Evolutionary conservation across 1,139 yeast species (phyloP).

Genomic region (Kodamaea sp.): DNA sequence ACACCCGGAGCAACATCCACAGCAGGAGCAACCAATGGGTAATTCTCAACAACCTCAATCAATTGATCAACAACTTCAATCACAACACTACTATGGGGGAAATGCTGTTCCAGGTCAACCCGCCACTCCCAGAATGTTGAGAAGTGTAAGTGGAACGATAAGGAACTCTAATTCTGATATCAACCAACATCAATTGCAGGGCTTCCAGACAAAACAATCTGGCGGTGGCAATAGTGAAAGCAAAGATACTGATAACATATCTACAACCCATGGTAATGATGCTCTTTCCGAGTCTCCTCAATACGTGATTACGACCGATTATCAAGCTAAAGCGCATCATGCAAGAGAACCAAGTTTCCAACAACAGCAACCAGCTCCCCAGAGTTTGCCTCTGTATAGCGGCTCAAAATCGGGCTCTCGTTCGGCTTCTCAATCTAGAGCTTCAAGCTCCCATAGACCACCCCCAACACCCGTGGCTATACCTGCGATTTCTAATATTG

Average conservation of each 20-base stretch:
- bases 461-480: conserved; percentile 5
- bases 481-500: not conserved
- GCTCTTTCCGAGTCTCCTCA: conserved; percentile 10
- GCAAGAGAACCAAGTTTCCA: conserved; percentile 22
- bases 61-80: conserved; percentile 1
- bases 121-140: conserved; percentile 77
- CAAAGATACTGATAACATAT: too few relatives aligned
- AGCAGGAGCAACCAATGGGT: not conserved
- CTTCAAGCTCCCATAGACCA: conserved; percentile 6
- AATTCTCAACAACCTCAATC: not conserved
- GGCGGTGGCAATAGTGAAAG: too few relatives aligned
- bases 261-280: not conserved
- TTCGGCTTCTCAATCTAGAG: not conserved
- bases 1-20: not conserved
- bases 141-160: conserved; percentile 47
- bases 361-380: conserved; percentile 3
- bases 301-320: conserved; percentile 3
- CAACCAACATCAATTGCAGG: conserved; percentile 4
- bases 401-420: not conserved
- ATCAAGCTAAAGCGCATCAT: conserved; percentile 13
- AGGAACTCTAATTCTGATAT: conserved; percentile 20
- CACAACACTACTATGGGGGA: not conserved
- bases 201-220: too few relatives aligned
- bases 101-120: conserved; percentile 36
- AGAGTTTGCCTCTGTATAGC: too few relatives aligned